These are phyloP conservation scores for Guadua angustifolia DNA, from an alignment of 176 grass and related monocot genomes.

Conservation along the genomic window DNA sequence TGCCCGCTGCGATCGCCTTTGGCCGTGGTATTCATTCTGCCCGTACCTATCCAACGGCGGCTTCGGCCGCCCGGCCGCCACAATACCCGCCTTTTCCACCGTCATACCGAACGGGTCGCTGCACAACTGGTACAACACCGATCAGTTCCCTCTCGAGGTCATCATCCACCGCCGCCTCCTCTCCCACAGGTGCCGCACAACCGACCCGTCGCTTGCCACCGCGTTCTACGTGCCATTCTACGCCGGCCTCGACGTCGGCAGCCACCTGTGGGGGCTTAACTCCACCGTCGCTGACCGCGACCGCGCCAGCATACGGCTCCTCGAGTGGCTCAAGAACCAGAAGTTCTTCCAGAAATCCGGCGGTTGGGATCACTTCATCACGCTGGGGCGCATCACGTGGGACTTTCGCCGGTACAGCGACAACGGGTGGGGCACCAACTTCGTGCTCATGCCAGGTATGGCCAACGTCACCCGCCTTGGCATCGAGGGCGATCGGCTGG, in stretches of 20 bases:
- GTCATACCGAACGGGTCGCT: slow-evolving; percentile 42
- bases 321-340: slow-evolving; percentile 68
- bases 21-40: slow-evolving; percentile 75
- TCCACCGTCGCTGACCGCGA: slow-evolving; percentile 61
- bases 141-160: slow-evolving; percentile 79
- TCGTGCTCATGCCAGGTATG: slow-evolving; percentile 69
- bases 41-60: slow-evolving; percentile 59
- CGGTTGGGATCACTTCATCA: slow-evolving; percentile 84
- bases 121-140: slow-evolving; percentile 71
- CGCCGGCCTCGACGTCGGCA: slow-evolving; percentile 69
- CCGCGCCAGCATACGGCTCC: slow-evolving; percentile 51
- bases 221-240: slow-evolving; percentile 94
- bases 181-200: slow-evolving; percentile 73
- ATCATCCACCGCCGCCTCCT: slow-evolving; percentile 82
- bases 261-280: slow-evolving; percentile 70
- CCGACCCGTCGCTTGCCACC: slow-evolving; percentile 54
- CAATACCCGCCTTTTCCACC: slow-evolving; percentile 34
- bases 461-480: slow-evolving; percentile 73
- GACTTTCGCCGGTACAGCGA: slow-evolving; percentile 73
- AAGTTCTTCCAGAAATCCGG: slow-evolving; percentile 56
- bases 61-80: slow-evolving; percentile 49
- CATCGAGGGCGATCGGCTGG: slow-evolving; percentile 63
- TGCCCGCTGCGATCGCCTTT: slow-evolving; percentile 56
- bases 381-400: slow-evolving; percentile 87
- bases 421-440: slow-evolving; percentile 71